Evolutionary conservation across 1,284 basidiomycete genomes (phyloP), one percentile per base, ranked within the genome.

Genomic region (Ustilago sp.): DNA sequence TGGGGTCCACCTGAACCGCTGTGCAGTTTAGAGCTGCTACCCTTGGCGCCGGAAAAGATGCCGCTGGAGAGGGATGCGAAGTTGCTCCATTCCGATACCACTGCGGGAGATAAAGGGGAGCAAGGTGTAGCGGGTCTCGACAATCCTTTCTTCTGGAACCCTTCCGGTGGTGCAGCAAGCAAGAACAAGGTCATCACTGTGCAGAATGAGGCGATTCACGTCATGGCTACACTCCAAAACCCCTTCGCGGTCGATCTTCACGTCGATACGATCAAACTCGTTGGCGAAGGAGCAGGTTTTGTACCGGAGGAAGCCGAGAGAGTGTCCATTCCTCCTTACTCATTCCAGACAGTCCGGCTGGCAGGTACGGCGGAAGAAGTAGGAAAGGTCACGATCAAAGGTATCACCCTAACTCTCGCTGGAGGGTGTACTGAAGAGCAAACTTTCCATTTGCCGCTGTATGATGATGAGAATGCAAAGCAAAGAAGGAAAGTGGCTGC

Each of bases 181-280:
- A 74, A 79, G n/a, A 50, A 87, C 1, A 89, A 90, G 88, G 88
- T 89, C 1, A 84, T 92, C 9, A 89, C 95, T 4, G 92, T 96
- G 2, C 92, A 93, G 83, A 92, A 92, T 74, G 96, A 99, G 86
- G 86, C 87, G 4, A 88, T 94, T 19, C 93, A 96, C 77, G 90
- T 98, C 74, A 89, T 91, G 34, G 89, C 98, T 35, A 92, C 92
- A 11, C 87, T 99, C n/a, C 90, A 91, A 68, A 99, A 99, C 83
- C 93, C 94, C 0, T 96, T 93, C 82, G 90, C 93, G 1, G 94
- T 98, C 85, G 93, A 95, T 68, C 88, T 99, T 11, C 94, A 97
- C 69, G 86, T 98, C 32, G 91, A 93, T 69, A 91, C 90, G 72
- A 84, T 98, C 36, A 90, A 91, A 11, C 88, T 98, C 9, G 92